These are phyloP conservation scores for Echria macrotheca DNA, from an alignment of 495 filamentous ascomycete species.

Conservation along the genomic window DNA sequence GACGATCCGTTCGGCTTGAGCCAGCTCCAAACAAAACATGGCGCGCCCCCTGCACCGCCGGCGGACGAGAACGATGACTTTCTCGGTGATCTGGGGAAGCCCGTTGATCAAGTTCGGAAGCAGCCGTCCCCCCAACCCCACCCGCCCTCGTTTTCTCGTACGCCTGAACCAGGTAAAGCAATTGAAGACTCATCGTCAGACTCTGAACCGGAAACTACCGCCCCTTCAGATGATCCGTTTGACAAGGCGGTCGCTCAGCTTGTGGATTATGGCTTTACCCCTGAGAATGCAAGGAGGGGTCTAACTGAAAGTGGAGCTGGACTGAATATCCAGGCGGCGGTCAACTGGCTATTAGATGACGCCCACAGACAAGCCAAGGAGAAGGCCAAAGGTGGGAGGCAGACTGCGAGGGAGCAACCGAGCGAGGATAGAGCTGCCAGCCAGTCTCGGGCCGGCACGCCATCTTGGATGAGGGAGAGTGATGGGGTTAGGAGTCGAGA, in stretches of 20 bases:
- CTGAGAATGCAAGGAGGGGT: slow-evolving; percentile 71
- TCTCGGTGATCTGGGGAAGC: slow-evolving; percentile 77
- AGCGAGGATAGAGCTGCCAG: slow-evolving; percentile 25
- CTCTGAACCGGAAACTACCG: slow-evolving; percentile 29
- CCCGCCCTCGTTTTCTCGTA: slow-evolving; percentile 18
- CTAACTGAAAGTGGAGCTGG: slow-evolving; percentile 73
- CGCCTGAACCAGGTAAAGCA: slow-evolving; percentile 40
- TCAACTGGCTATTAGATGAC: slow-evolving; percentile 84
- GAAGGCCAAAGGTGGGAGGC: slow-evolving; percentile 33
- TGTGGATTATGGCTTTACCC: slow-evolving; percentile 90
- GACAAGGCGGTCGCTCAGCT: slow-evolving; percentile 84
- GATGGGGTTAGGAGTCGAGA: slow-evolving; percentile 45
- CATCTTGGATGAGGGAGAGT: slow-evolving; percentile 34
- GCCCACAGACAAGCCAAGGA: slow-evolving; percentile 72
- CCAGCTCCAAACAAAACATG: slow-evolving; percentile 48
- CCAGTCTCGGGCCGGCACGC: slow-evolving; percentile 28
- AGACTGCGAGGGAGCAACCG: slow-evolving; percentile 19
- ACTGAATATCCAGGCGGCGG: slow-evolving; percentile 77
- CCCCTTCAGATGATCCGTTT: slow-evolving; percentile 49
- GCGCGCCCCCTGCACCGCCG: slow-evolving; percentile 25
- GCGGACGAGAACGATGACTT: slow-evolving; percentile 88
- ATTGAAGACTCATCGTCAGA: slow-evolving; percentile 42
- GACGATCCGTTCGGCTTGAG: slow-evolving; percentile 90
- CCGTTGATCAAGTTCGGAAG: slow-evolving; percentile 68
- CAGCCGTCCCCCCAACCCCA: slow-evolving; percentile 30